These are phyloP conservation scores for Cladophialophora chaetospira DNA, from an alignment of 2,329 filamentous ascomycete genomes.

Conservation along the genomic window DNA sequence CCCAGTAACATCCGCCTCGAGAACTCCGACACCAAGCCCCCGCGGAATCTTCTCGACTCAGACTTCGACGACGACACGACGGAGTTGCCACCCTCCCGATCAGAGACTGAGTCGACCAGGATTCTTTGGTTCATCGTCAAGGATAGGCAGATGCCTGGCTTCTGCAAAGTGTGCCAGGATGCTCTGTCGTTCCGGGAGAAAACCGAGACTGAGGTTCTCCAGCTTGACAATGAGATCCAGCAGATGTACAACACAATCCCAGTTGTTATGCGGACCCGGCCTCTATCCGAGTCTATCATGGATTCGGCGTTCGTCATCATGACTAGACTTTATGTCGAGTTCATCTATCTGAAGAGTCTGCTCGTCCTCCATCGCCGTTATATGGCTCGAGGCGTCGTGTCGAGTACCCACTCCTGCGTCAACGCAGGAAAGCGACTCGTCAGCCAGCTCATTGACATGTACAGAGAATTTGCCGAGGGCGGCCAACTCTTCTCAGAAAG, in stretches of 20 bases:
- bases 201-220: constrained; percentile 24
- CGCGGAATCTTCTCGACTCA: constrained; percentile 61
- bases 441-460: constrained; percentile 52
- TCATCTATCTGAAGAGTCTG: constrained; percentile 54
- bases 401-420: constrained; percentile 51
- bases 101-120: constrained; percentile 49
- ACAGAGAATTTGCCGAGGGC: constrained; percentile 56
- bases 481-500: constrained; percentile 54
- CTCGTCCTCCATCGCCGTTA: constrained; percentile 57
- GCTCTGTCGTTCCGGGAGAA: constrained; percentile 33
- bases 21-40: constrained; percentile 61
- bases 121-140: constrained; percentile 39
- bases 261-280: constrained; percentile 18
- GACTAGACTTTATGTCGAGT: constrained; percentile 55
- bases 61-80: constrained; percentile 57
- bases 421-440: constrained; percentile 52
- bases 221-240: constrained; percentile 32
- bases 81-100: constrained; percentile 56
- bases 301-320: constrained; percentile 56
- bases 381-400: constrained; percentile 44
- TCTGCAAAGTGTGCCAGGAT: constrained; percentile 35
- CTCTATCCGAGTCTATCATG: constrained; percentile 42
- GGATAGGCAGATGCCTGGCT: constrained; percentile 32
- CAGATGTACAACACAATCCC: constrained; percentile 30
- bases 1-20: constrained; percentile 63